A percentile compares a stretch with the other conserved stretches of the same genome.
These are phyloP conservation scores for Opeltia flavorubescens DNA, from an alignment of 495 filamentous ascomycete species.

Conservation along the genomic window DNA sequence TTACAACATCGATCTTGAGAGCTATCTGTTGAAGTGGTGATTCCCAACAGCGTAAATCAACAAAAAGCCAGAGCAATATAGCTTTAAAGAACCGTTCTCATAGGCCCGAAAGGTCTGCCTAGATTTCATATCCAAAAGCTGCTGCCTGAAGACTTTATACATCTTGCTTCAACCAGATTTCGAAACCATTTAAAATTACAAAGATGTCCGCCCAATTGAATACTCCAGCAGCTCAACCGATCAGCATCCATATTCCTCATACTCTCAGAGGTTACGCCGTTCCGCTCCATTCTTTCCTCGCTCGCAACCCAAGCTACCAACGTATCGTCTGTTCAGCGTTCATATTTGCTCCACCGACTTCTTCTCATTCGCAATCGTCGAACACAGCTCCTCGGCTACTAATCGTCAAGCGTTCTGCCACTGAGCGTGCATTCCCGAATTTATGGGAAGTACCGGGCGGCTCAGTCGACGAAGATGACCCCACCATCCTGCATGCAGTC, in stretches of 20 bases:
- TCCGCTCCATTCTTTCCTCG: constrained; percentile 22
- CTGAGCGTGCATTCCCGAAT: constrained; percentile 28
- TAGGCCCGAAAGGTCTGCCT: no score
- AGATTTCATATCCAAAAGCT: no score
- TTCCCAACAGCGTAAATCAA: no score
- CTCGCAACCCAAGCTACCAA: constrained; percentile 22
- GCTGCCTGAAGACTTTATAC: no score
- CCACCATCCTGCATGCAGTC: constrained; percentile 37
- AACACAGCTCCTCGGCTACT: constrained; percentile 23
- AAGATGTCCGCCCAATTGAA: no score
- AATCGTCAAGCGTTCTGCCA: constrained; percentile 37
- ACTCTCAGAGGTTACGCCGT: constrained; percentile 26
- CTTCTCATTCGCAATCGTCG: background rate
- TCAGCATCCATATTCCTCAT: constrained; percentile 17
- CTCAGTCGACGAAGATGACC: constrained; percentile 29
- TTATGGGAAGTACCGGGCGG: constrained; percentile 50
- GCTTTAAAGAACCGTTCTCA: no score
- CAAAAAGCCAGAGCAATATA: no score
- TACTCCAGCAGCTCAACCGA: background rate
- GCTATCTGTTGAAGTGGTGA: no score
- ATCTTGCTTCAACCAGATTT: no score
- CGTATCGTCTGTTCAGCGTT: constrained; percentile 26
- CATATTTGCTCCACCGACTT: constrained; percentile 24
- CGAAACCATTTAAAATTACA: no score
- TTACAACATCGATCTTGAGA: no score